phyloP scores from a whole-genome alignment of 305 asterid species.

The Plantago coronopus region DNA sequence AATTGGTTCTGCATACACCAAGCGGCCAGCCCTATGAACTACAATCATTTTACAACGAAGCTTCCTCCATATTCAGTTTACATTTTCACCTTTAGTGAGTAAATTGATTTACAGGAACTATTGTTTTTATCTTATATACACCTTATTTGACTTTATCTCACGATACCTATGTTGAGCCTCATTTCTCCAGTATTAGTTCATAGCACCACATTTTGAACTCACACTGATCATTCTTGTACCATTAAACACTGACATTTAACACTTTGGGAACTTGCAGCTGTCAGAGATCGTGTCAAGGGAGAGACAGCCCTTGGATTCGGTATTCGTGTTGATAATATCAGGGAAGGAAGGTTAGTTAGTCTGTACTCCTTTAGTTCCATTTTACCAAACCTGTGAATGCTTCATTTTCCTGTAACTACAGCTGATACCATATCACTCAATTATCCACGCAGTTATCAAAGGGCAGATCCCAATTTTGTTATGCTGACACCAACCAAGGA shows the following conservation, averaged over 20 bases:
- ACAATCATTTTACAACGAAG: too few relatives aligned
- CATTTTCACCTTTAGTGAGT: too few relatives aligned
- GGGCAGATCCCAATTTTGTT: conserved; percentile 89
- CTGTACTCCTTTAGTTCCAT: neutral
- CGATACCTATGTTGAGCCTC: neutral
- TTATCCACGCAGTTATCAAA: conserved; percentile 54
- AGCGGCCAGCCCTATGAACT: too few relatives aligned
- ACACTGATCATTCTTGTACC: too few relatives aligned
- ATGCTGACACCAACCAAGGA: conserved; percentile 92
- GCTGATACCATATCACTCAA: neutral
- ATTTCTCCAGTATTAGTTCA: neutral
- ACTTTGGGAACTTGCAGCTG: conserved; percentile 41
- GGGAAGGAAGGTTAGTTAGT: conserved; percentile 85
- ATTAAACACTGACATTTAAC: neutral
- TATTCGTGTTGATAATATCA: conserved; percentile 59
- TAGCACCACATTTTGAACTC: neutral
- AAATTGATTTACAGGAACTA: too few relatives aligned
- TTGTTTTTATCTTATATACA: too few relatives aligned
- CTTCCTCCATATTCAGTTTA: too few relatives aligned
- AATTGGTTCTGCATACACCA: neutral
- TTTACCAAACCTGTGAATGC: neutral
- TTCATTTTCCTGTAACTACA: neutral
- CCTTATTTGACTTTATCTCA: too few relatives aligned
- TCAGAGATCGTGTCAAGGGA: conserved; percentile 60
- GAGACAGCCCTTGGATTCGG: conserved; percentile 72